Evolutionary conservation across 768 basidiomycete species (phyloP).

Genomic region (Mycena capillaripes): DNA sequence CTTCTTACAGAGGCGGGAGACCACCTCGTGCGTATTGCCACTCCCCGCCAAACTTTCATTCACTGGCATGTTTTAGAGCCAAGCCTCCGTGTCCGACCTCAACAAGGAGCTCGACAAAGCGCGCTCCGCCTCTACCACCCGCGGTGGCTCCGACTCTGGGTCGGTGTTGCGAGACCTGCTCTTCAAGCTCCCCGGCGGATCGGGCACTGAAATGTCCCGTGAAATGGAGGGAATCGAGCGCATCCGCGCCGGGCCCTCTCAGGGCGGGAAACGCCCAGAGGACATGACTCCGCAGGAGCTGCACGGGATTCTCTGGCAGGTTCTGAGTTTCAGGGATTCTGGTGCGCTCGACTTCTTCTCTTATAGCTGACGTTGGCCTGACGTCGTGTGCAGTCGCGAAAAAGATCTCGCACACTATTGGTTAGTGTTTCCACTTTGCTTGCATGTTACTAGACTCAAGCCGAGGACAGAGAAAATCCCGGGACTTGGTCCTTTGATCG

Average conservation of each 20-base stretch:
- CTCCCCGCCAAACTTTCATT: neutral
- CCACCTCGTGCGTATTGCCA: conserved; percentile 39
- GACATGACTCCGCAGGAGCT: conserved; percentile 93
- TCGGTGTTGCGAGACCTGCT: conserved; percentile 73
- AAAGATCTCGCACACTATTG: conserved; percentile 82
- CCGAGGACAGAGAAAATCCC: conserved; percentile 80
- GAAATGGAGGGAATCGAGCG: conserved; percentile 83
- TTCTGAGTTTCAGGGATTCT: conserved; percentile 87
- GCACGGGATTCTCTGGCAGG: conserved; percentile 86
- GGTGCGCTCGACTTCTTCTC: conserved; percentile 52
- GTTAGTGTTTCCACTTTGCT: conserved; percentile 46
- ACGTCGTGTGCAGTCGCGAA: conserved; percentile 66
- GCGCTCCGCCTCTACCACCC: conserved; percentile 56
- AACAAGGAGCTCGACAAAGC: conserved; percentile 84
- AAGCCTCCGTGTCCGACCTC: conserved; percentile 91
- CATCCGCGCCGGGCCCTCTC: conserved; percentile 70
- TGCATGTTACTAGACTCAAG: neutral
- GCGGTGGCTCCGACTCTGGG: conserved; percentile 53
- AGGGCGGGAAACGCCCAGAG: conserved; percentile 78
- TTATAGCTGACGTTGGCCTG: neutral
- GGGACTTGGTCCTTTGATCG: conserved; percentile 78
- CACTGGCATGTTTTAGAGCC: conserved; percentile 36
- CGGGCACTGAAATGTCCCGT: conserved; percentile 73
- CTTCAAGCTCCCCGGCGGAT: conserved; percentile 72
- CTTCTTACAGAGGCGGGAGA: conserved; percentile 48